Evolutionary conservation across 306 rosid genomes (phyloP).

Genomic region (Sphenostylis stenocarpa): DNA sequence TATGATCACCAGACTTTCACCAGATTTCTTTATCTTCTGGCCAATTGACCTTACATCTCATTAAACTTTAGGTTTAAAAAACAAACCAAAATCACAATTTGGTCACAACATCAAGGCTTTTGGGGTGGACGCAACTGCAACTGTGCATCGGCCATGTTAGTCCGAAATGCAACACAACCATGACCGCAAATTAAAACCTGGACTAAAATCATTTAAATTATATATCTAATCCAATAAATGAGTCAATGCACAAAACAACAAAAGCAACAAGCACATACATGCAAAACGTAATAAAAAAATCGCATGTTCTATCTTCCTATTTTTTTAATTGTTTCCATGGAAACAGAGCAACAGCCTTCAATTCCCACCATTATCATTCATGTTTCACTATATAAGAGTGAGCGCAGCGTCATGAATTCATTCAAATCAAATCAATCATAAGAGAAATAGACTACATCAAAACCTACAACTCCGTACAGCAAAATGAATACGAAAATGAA

Average conservation of each 20-base stretch:
- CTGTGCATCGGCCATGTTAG: neutral
- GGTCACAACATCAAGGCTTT: neutral
- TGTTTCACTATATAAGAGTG: neutral
- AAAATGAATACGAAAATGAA: neutral
- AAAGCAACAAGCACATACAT: neutral
- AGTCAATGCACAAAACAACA: neutral
- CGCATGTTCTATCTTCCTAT: neutral
- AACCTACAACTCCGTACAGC: neutral
- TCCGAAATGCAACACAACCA: neutral
- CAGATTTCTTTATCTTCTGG: slow-evolving; percentile 1
- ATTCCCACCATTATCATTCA: neutral
- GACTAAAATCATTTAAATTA: neutral
- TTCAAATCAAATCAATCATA: neutral
- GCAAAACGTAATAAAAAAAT: neutral
- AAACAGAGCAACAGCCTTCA: neutral
- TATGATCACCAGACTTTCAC: neutral
- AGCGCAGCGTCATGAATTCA: neutral
- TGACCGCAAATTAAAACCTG: neutral
- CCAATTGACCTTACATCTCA: neutral
- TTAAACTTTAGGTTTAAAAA: neutral
- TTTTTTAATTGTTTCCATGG: neutral
- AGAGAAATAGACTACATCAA: neutral
- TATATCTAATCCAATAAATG: neutral
- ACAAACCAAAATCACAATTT: neutral
- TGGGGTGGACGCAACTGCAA: neutral